Percentiles rank a stretch among this genome's conserved stretches.
Conservation (phyloP, 2,329 filamentous ascomycete genomes). For the Exophiala viscosa region DNA sequence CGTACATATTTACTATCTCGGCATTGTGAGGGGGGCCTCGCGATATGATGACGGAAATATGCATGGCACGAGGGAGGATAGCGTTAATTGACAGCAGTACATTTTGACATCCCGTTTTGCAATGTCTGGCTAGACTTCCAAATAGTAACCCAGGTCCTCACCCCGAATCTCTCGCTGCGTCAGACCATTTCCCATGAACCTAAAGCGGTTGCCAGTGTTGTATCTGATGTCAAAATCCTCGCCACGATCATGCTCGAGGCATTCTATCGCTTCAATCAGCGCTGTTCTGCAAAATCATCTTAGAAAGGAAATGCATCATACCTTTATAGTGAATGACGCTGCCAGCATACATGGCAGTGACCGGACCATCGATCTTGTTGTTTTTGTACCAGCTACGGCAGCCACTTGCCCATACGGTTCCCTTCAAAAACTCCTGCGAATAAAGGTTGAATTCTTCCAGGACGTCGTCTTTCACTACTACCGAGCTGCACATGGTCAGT, state of each 20-base stretch:
- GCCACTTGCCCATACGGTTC: constrained; percentile 27
- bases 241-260: too few species aligned
- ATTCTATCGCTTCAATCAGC: too few species aligned
- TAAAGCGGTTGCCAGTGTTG: not conserved
- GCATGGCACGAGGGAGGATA: too few species aligned
- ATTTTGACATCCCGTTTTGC: too few species aligned
- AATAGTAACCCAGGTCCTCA: not conserved
- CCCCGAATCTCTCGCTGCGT: constrained; percentile 37
- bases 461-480: constrained; percentile 11
- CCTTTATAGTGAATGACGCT: constrained; percentile 46
- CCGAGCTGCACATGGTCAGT: constrained; percentile 23
- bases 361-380: constrained; percentile 39
- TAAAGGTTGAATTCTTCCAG: constrained; percentile 24
- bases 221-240: not conserved
- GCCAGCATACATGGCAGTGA: constrained; percentile 48
- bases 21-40: too few species aligned
- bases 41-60: too few species aligned
- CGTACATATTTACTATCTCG: too few species aligned
- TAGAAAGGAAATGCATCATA: too few species aligned
- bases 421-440: constrained; percentile 23
- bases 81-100: too few species aligned
- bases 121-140: too few species aligned
- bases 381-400: constrained; percentile 29
- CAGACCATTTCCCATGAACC: constrained; percentile 37
- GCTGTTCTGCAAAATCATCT: too few species aligned